phyloP scores from a whole-genome alignment of 2,329 filamentous ascomycete genomes.

The Fusarium xyrophilum region DNA sequence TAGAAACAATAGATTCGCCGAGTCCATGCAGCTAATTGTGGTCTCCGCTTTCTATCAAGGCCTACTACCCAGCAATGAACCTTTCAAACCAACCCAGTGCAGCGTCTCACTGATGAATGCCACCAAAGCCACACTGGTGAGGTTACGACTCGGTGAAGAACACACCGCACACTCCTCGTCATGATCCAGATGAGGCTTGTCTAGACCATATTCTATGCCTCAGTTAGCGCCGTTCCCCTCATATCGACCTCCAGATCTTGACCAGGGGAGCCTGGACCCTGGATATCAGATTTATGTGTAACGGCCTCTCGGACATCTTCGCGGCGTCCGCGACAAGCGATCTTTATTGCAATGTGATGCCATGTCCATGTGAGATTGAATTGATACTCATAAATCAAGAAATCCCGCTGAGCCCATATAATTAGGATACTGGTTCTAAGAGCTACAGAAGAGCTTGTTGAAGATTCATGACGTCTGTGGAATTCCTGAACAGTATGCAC shows the following conservation, averaged over 20 bases:
- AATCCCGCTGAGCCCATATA: background rate
- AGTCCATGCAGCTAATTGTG: background rate
- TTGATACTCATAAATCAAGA: too few relatives aligned
- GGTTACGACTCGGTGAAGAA: background rate
- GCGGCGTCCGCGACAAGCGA: background rate
- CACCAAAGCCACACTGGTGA: background rate
- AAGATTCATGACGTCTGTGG: background rate
- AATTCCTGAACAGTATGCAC: constrained; percentile 30
- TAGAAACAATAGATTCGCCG: background rate
- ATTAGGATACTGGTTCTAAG: background rate
- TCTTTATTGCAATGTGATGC: background rate
- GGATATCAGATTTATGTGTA: background rate
- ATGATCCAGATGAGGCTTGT: background rate
- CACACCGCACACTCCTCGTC: background rate
- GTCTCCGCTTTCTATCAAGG: background rate
- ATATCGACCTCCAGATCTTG: background rate
- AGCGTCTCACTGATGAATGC: background rate
- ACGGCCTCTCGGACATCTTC: background rate
- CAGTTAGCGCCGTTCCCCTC: background rate
- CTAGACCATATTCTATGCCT: constrained; percentile 10
- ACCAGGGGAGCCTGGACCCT: constrained; percentile 11
- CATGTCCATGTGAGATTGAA: background rate
- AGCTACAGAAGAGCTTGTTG: background rate
- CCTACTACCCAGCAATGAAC: background rate
- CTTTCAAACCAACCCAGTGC: background rate